phyloP scores from a whole-genome alignment of 768 basidiomycete genomes.

The Punctularia strigosozonata region DNA sequence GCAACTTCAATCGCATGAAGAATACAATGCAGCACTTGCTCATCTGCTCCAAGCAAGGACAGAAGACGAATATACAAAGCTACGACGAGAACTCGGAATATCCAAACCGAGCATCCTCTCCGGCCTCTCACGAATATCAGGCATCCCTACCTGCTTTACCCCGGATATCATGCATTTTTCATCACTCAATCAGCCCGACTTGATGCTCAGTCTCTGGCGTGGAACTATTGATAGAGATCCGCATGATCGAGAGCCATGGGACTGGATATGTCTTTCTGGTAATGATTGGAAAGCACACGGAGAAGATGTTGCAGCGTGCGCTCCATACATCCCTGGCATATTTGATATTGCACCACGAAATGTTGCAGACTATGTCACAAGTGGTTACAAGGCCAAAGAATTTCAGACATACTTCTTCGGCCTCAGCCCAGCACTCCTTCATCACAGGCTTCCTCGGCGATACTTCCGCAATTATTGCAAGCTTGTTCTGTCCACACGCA shows the following conservation, averaged over 20 bases:
- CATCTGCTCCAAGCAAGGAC: constrained; percentile 11
- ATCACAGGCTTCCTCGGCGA: constrained; percentile 9
- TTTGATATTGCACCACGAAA: constrained; percentile 31
- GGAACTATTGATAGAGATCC: constrained; percentile 14
- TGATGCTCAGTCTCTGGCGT: constrained; percentile 21
- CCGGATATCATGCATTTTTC: constrained; percentile 28
- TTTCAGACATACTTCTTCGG: constrained; percentile 13
- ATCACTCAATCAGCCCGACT: constrained; percentile 24
- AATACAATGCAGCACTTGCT: constrained; percentile 11
- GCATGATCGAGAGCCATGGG: constrained; percentile 16
- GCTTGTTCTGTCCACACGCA: constrained; percentile 12
- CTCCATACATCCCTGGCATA: constrained; percentile 23
- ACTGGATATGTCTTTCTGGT: constrained; percentile 15
- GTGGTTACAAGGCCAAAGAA: constrained; percentile 20
- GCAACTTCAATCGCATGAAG: background rate
- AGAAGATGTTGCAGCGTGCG: constrained; percentile 16
- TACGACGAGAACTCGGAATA: constrained; percentile 21
- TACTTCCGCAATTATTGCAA: constrained; percentile 19
- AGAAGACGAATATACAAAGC: constrained; percentile 13
- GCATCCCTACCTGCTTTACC: constrained; percentile 19
- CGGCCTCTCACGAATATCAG: constrained; percentile 14
- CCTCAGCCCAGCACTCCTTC: constrained; percentile 14
- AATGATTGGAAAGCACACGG: constrained; percentile 25
- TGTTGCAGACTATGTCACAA: constrained; percentile 24
- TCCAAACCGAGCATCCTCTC: constrained; percentile 22